phyloP scores from a whole-genome alignment of 106 monocot species.

The Acorus gramineus region DNA sequence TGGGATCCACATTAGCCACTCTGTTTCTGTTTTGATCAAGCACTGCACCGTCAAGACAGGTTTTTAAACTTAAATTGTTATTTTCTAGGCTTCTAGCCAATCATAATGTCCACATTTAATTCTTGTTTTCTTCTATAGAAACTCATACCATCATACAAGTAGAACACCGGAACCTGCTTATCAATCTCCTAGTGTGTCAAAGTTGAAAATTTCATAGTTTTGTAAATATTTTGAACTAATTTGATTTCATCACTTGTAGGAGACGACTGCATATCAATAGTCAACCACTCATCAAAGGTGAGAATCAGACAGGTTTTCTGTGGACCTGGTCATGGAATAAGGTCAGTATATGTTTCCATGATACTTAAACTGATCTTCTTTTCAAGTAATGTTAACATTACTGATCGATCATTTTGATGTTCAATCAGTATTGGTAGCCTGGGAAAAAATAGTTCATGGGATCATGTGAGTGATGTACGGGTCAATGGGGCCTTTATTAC shows the following conservation, averaged over 20 bases:
- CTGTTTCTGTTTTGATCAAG: slow-evolving; percentile 28
- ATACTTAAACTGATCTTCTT: background rate
- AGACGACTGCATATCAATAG: slow-evolving; percentile 82
- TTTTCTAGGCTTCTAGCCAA: no score
- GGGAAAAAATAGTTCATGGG: slow-evolving; percentile 36
- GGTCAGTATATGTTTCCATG: slow-evolving; percentile 8
- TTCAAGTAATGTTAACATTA: background rate
- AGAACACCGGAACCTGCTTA: background rate
- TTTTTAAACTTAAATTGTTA: background rate
- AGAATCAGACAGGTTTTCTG: slow-evolving; percentile 41
- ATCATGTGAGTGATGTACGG: slow-evolving; percentile 27
- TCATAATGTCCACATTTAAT: no score
- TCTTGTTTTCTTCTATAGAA: background rate
- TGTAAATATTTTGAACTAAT: background rate
- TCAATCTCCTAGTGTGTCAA: no score
- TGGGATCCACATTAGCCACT: slow-evolving; percentile 69
- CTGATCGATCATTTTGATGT: background rate
- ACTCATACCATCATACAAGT: background rate
- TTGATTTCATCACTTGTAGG: slow-evolving; percentile 24
- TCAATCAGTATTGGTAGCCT: slow-evolving; percentile 64
- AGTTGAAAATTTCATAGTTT: no score
- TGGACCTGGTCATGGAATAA: slow-evolving; percentile 91
- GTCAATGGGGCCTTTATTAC: slow-evolving; percentile 42
- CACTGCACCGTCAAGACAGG: slow-evolving; percentile 55
- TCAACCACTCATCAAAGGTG: slow-evolving; percentile 39